Evolutionary conservation across 1,284 basidiomycete genomes (phyloP).

Genomic region (Ustilago shanxiensis): DNA sequence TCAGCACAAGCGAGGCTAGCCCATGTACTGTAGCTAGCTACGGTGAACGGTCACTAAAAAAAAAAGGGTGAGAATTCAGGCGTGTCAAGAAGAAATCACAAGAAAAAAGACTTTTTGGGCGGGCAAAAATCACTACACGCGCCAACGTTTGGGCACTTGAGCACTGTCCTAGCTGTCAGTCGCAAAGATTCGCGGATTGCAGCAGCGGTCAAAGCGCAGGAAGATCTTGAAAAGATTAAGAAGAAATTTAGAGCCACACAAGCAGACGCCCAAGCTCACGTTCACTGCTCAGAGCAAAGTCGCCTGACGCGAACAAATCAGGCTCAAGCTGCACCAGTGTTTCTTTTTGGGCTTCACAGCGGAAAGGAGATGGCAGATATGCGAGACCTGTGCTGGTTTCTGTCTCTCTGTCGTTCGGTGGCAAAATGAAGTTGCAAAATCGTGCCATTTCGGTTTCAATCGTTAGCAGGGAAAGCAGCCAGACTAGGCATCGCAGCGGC

Average conservation of each 20-base stretch:
- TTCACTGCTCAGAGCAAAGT: too few relatives aligned
- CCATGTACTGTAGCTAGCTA: neutral
- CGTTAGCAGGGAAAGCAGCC: neutral
- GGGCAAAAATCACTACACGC: slow-evolving; percentile 7
- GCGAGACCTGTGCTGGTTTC: neutral
- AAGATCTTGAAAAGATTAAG: slow-evolving; percentile 6
- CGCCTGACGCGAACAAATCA: slow-evolving; percentile 13
- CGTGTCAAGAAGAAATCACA: slow-evolving; percentile 7
- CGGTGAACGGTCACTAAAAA: slow-evolving; percentile 4
- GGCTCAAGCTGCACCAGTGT: too few relatives aligned
- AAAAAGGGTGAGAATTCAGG: neutral
- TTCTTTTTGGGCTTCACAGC: slow-evolving; percentile 6
- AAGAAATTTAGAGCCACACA: neutral
- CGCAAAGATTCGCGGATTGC: slow-evolving; percentile 6
- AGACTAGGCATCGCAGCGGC: neutral
- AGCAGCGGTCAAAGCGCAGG: slow-evolving; percentile 10
- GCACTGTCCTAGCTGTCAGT: neutral
- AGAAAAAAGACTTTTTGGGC: slow-evolving; percentile 5
- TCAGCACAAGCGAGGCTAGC: neutral
- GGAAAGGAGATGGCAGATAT: neutral
- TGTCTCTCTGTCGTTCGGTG: too few relatives aligned
- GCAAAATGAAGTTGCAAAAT: slow-evolving; percentile 8
- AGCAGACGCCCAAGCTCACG: too few relatives aligned
- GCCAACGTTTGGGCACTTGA: slow-evolving; percentile 1
- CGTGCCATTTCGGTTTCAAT: slow-evolving; percentile 16